Base-by-base conservation (phyloP, 345 rosid genomes). In the Trapa incisa region DNA sequence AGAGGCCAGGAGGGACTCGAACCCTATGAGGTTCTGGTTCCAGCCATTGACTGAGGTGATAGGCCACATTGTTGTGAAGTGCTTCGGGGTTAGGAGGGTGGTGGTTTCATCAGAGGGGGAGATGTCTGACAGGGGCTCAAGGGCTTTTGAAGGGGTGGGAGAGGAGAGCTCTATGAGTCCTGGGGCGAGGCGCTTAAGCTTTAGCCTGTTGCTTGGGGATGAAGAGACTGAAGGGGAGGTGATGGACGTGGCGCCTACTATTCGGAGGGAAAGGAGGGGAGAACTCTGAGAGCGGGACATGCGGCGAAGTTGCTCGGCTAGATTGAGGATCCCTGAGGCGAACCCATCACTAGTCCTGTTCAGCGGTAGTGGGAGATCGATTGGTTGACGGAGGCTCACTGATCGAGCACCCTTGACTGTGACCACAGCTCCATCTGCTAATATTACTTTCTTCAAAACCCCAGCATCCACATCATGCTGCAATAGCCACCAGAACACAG, bases 401-500 rank as follows among this genome's bases (percentile, higher is more conserved):
- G 99, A 87, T 89, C 95, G 83, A 62, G 97, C 99, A 78, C 99
- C 99, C 79, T 81, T 89, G 11, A 94, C 86, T 0, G 97, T 86
- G 1, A 94, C 97, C 62, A 82, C 92, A 38, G 97, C 97, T 22
- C 97, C 97, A 72, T 94, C 97, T 16, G 92, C 93, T 63, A 94
- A 66, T 29, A 89, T 81, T 45, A 94, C 97, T 73, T 94, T 94
- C 82, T 83, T 94, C 92, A 94, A 72, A 29, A 89, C 75, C 38
- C 97, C 97, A 47, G 93, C 97, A 77, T 94, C 99, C 48, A 94
- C 99, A 76, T 94, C 99, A 75, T 91, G 96, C 97, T 94, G 83
- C 85, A 85, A 15, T 41, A 50, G 45, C 6, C 14, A 45, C 22
- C 61, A 33, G 33, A 7, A 53, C 29, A 53, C 70, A 9, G 39